phyloP scores from a whole-genome alignment of 163 green algal genomes.

The Scenedesmus sp. region DNA sequence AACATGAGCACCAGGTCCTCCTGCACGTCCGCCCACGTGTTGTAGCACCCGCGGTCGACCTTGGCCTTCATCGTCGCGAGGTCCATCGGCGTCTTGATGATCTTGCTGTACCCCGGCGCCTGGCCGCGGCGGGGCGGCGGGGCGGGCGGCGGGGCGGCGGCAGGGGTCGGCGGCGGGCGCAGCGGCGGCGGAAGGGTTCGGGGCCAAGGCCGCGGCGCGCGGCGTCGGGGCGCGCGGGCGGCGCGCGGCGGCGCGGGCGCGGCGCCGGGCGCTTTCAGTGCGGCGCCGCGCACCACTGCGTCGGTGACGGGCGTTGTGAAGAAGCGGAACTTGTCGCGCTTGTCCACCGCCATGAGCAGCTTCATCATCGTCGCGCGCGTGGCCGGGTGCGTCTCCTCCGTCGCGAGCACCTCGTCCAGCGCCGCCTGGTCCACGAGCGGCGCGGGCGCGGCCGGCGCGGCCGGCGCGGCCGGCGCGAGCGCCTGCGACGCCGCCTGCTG shows the following conservation, averaged over 20 bases:
- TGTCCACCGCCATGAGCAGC: constrained; percentile 30
- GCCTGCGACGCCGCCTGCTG: neutral
- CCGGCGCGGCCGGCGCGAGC: neutral
- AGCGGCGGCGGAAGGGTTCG: neutral
- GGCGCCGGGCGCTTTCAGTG: no score
- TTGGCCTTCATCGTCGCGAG: constrained; percentile 63
- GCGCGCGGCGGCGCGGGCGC: no score
- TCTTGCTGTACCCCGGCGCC: constrained; percentile 31
- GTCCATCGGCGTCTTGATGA: constrained; percentile 59
- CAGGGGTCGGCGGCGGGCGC: neutral
- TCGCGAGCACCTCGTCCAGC: constrained; percentile 2
- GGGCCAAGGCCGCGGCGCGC: no score
- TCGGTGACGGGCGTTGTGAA: constrained; percentile 37
- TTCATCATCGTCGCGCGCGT: constrained; percentile 36
- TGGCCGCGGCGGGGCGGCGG: neutral
- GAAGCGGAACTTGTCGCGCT: constrained; percentile 43
- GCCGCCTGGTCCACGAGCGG: neutral
- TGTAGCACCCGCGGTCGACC: constrained; percentile 52
- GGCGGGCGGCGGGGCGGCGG: neutral
- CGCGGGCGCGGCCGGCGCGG: neutral
- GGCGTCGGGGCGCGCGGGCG: no score
- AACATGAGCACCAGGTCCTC: constrained; percentile 64
- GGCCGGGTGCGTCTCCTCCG: constrained; percentile 12
- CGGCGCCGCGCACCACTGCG: constrained; percentile 15
- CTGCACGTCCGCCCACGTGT: constrained; percentile 48